Evolutionary conservation across 2,329 filamentous ascomycete species (phyloP), one percentile per base, ranked within the genome.

Genomic region (Sporothrix inflata): DNA sequence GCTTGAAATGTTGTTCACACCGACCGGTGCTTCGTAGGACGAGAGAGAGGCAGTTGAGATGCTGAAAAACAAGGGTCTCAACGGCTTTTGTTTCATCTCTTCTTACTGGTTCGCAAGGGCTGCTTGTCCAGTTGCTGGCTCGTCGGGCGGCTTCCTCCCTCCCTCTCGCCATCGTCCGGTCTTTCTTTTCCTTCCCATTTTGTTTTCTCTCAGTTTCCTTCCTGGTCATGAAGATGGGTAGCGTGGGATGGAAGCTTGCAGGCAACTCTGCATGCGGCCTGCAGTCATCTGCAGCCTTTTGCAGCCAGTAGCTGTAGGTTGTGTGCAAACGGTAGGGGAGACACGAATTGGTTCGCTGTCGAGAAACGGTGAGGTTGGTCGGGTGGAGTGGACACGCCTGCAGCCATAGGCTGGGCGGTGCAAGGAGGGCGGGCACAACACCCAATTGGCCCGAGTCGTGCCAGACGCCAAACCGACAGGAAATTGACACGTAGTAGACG

Each of bases 301-400:
- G 11, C 24, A 67, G 27, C 57, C 55, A 72, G 40, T 72, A 71
- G 27, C 73, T 74, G 71, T 67, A 69, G 67, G 70, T 57, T 65
- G 74, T 63, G 53, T 63, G 72, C 27, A 51, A 69, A 77, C 75
- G 74, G 69, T 71, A 70, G 60, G 67, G 61, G 16, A 24, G n/a
- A 57, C 68, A 38, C 61, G 65, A 74, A 75, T 72, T 70, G 75
- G 74, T 75, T 75, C 78, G 79, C 78, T 80, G 77, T 78, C 78
- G 77, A 77, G 77, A 75, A 70, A 72, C 47, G 47, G 69, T 57
- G 70, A 40, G 69, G 60, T 63, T 67, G 49, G 69, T 38, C 51
- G 27, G 24, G 71, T 53, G 63, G 53, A 42, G 61, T 24, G 60
- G 21, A 53, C 66, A 63, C 71, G 66, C 57, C 47, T 72, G 69